Percentiles rank a stretch among this genome's conserved stretches.
Conservation (phyloP, 495 filamentous ascomycete species). For the Glutinoglossum americanum region DNA sequence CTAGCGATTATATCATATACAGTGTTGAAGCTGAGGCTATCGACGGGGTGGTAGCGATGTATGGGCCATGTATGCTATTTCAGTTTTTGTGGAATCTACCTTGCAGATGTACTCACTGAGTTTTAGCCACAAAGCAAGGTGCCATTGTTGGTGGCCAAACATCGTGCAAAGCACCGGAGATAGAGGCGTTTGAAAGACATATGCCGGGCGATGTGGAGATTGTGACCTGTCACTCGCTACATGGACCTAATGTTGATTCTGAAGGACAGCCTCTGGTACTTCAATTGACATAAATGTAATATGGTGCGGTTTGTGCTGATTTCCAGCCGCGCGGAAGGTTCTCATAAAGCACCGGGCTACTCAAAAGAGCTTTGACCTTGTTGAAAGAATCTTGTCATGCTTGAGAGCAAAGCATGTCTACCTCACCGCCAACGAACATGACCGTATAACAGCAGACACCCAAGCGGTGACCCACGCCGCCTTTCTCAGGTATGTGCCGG, state of each 20-base stretch:
- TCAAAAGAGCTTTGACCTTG: constrained; percentile 49
- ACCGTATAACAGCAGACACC: constrained; percentile 93
- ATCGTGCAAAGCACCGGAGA: constrained; percentile 94
- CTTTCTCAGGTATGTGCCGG: constrained; percentile 33
- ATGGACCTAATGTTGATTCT: constrained; percentile 78
- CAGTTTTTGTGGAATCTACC: constrained; percentile 1
- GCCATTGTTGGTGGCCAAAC: constrained; percentile 96
- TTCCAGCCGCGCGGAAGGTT: constrained; percentile 25
- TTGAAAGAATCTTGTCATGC: constrained; percentile 59
- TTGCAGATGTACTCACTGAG: constrained; percentile 14
- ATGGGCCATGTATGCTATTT: constrained; percentile 64
- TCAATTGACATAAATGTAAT: neutral
- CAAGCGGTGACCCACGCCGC: constrained; percentile 96
- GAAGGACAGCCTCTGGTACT: constrained; percentile 66
- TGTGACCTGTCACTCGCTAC: constrained; percentile 88
- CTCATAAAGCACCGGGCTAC: constrained; percentile 83
- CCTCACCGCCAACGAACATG: constrained; percentile 68
- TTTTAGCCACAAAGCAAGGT: constrained; percentile 66
- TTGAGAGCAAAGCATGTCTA: constrained; percentile 66
- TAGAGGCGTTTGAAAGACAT: constrained; percentile 76
- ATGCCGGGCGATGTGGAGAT: constrained; percentile 80
- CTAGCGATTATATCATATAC: constrained; percentile 95
- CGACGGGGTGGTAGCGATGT: constrained; percentile 60
- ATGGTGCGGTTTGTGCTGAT: neutral
- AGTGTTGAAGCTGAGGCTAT: constrained; percentile 87